Evolutionary conservation across 371 early-diverging fungal species (phyloP), one percentile per base, ranked within the genome.

Genomic region (Nematocida parisii): DNA sequence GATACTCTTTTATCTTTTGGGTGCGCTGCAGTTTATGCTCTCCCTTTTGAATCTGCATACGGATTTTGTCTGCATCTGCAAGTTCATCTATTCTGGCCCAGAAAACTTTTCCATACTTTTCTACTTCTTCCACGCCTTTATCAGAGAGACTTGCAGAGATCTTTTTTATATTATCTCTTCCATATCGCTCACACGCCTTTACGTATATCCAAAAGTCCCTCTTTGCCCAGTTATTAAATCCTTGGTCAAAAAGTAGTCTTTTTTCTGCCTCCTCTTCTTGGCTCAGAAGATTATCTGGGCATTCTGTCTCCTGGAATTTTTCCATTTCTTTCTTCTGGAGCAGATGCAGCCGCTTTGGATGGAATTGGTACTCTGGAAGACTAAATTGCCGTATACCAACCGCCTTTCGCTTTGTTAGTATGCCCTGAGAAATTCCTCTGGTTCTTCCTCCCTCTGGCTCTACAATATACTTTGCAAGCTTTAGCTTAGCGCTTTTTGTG

Each of bases 221-320:
- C 73, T 92, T 92, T 68, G 90, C 89, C 98, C 97, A 97, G 83
- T 91, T 91, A 42, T 90, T 90, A 87, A 95, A 97, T 0, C 94
- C 96, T 86, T 92, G 84, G 50, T 86, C 82, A 68, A 90, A 86
- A 18, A 95, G 89, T 55, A 86, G 82, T 61, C 93, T 93, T 84
- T 93, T 94, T 74, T 92, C 92, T 7, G 88, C 89, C 42, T 89
- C 82, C 82, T 97, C 96, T 47, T 91, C 91, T 70, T 92, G 94
- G 0, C 94, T 93, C 64, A 97, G 88, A 7, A 92, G 92, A 82
- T 91, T 92, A 5, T 95, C 71, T 45, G 70, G 13, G 27, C 15
- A 20, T 11, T 44, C 93, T 73, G 66, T 71, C 62, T 68, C 55
- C 50, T 82, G 58, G 77, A 86, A 87, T 1, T 83, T 73, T 61